Base-by-base conservation (phyloP, 805 yeast genomes). In the Starmerella geochares region DNA sequence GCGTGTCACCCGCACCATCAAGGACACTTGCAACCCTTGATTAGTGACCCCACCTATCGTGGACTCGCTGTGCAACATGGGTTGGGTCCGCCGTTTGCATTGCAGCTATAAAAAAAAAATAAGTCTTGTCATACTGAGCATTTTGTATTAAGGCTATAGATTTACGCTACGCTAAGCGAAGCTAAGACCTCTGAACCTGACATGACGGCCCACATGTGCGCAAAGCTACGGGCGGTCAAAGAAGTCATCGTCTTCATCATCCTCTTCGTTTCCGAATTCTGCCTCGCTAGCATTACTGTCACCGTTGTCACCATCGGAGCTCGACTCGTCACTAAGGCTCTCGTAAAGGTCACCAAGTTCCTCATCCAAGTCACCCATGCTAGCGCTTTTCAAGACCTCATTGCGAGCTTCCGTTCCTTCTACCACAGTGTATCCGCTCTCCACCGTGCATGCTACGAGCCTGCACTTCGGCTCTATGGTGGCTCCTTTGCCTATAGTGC, bases 401-500 rank as follows among this genome's bases (percentile, higher is more conserved):
- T 59, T 56, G 52, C 59, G 59, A 69, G 47, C 80, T 79, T 58
- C 76, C 69, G 60, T 49, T 5, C 54, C 62, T 17, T 49, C 33
- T 2, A 76, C 71, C 20, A 92, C 88, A 17, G 71, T 71, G 62
- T 80, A 86, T 1, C 79, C 71, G 9, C 94, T 85, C 65, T 88
- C 97, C 23, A 92, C 82, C 54, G 84, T 81, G 71, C 96, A 90
- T 58, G 82, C 82, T 13, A 80, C 77, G 54, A 92, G 74, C 62
- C 75, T 79, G 38, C 78, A 71, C 65, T 82, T 85, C 48, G 72
- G 61, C 28, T 78, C 80, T 25, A 92, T 73, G n/a, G 67, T 68
- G 1, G 81, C 88, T 43, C 70, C 68, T 37, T 71, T 69, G 14
- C 97, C 98, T 46, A 92, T 71, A 17, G 90, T 80, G 67, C 94